These are phyloP conservation scores for Gaertneriomyces sp. DNA, from an alignment of 192 early-diverging fungal genomes.

Conservation along the genomic window DNA sequence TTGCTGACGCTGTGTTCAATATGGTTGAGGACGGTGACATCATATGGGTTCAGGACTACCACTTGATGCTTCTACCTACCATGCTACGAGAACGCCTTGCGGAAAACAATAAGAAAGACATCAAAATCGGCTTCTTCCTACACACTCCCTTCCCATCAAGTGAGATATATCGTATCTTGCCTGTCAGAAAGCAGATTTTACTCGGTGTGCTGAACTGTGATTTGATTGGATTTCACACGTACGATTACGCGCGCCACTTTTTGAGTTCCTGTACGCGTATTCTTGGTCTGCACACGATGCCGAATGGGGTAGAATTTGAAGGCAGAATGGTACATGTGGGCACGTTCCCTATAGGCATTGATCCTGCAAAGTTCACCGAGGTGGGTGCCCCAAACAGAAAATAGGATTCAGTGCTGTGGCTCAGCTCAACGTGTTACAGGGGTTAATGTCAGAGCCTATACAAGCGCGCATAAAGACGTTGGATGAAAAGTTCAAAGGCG, in stretches of 20 bases:
- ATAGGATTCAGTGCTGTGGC: neutral
- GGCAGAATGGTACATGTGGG: constrained; percentile 92
- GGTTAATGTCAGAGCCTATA: constrained; percentile 67
- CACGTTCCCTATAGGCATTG: constrained; percentile 99
- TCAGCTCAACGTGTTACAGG: constrained; percentile 26
- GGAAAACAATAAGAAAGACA: constrained; percentile 54
- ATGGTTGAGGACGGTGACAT: constrained; percentile 76
- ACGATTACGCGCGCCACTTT: constrained; percentile 99
- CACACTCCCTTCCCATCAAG: constrained; percentile 97
- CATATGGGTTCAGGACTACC: constrained; percentile 79
- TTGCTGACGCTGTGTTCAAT: constrained; percentile 87
- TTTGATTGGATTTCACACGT: constrained; percentile 98
- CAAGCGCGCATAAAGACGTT: constrained; percentile 71
- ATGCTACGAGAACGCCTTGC: constrained; percentile 66
- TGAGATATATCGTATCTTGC: constrained; percentile 94
- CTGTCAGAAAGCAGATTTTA: constrained; percentile 90
- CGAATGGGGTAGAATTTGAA: constrained; percentile 90
- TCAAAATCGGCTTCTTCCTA: constrained; percentile 97
- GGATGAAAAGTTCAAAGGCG: constrained; percentile 79
- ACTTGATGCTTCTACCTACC: constrained; percentile 92
- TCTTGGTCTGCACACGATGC: constrained; percentile 86
- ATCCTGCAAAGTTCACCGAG: constrained; percentile 89
- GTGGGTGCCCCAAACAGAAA: constrained; percentile 14
- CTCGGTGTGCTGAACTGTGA: constrained; percentile 88
- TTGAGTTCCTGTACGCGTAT: constrained; percentile 95